A percentile compares a stretch with the other conserved stretches of the same genome.
These are phyloP conservation scores for Pezicula radicicola DNA, from an alignment of 2,329 filamentous ascomycete genomes.

Conservation along the genomic window DNA sequence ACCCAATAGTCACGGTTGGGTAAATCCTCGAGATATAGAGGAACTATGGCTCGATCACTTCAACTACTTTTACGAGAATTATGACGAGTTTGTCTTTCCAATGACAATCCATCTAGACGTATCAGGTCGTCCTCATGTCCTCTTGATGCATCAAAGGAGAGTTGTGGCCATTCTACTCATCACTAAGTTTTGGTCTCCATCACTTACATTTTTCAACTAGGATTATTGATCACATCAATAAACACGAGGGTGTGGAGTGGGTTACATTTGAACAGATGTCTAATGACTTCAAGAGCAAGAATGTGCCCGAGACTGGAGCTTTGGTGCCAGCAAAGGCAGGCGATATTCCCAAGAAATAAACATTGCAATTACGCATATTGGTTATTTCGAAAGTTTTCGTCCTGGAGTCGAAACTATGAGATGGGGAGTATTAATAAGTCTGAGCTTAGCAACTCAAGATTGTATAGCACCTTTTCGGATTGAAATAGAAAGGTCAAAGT, in stretches of 20 bases:
- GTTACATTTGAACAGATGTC: constrained; percentile 69
- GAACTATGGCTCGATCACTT: constrained; percentile 58
- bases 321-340: constrained; percentile 55
- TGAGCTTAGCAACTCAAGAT: too few relatives aligned
- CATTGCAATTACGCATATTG: too few relatives aligned
- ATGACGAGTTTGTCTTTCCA: constrained; percentile 74
- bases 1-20: constrained; percentile 59
- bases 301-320: constrained; percentile 52
- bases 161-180: constrained; percentile 7
- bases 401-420: too few relatives aligned
- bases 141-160: constrained; percentile 70
- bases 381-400: too few relatives aligned
- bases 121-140: constrained; percentile 66
- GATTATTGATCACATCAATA: constrained; percentile 68
- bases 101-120: constrained; percentile 77
- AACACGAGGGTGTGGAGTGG: constrained; percentile 59
- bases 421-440: too few relatives aligned
- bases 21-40: constrained; percentile 54
- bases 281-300: constrained; percentile 70
- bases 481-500: too few relatives aligned
- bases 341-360: constrained; percentile 39
- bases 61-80: constrained; percentile 73
- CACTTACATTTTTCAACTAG: constrained; percentile 67
- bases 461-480: too few relatives aligned
- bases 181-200: constrained; percentile 58